Base-by-base conservation (phyloP, 495 filamentous ascomycete genomes). In the Hypoxylon lenormandii region DNA sequence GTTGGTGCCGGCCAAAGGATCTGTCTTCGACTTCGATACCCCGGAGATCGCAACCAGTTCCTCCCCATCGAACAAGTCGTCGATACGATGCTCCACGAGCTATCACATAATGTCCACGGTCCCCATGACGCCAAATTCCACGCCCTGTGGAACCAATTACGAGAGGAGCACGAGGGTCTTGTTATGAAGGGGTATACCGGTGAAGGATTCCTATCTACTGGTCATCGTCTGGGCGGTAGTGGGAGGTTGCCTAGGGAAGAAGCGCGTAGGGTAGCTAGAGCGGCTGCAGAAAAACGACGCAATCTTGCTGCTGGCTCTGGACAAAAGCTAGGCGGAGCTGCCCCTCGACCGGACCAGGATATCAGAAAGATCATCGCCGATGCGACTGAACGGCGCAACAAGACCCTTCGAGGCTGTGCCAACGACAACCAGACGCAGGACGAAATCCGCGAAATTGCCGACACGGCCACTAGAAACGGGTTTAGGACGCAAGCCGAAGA, bases 71-170 rank as follows among this genome's bases (percentile, higher is more conserved):
- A 97, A 54, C 79, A 91, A 64, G 85, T 97, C 1, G 82, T 90
- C 12, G 92, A 96, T 77, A 98, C 94, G 1, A 94, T 98, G 91
- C 86, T 98, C 28, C 95, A 98, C 75, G 95, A 98, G 85, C 86
- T 98, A 0, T 89, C 87, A n/a, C 95, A 98, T 74, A 97, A 90
- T 64, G 84, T 91, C 2, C 86, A 89, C 73, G 92, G 92, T 0
- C 91, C 92, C 0, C 95, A 98, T 73, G 87, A 97, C 60, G 85
- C 82, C 37, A 83, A 90, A 12, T 97, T 97, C 74, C 87, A 97
- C 64, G 87, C 87, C 3, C 80, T 97, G 16, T 96, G 94, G 90
- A 89, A 97, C 60, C 88, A 96, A 64, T 86, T 97, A 6, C 88
- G 94, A 22, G 90, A 93, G 53, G 94, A 97, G 72, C 89, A 96